Percentiles rank a stretch among this genome's conserved stretches.
Evolutionary conservation across 352 stramenopile species (phyloP).

Genomic region (Plasmopara viticola): DNA sequence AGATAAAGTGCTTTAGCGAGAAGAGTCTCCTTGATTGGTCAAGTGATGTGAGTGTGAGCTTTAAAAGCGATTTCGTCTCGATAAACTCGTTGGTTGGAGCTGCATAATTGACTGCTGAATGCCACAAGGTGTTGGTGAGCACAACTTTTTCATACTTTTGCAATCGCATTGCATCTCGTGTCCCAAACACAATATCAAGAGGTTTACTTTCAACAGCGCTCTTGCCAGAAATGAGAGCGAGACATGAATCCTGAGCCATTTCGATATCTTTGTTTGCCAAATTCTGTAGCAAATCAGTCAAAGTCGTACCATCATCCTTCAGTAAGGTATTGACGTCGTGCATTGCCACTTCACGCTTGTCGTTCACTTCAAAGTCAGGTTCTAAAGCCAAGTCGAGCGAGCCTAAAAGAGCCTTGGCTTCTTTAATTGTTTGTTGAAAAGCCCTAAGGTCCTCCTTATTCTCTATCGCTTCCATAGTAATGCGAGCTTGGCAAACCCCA

Average conservation of each 20-base stretch:
- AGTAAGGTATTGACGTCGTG: slow-evolving; percentile 5
- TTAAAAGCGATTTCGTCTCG: slow-evolving; percentile 16
- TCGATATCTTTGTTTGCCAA: slow-evolving; percentile 1
- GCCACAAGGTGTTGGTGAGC: slow-evolving; percentile 36
- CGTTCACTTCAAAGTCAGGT: slow-evolving; percentile 15
- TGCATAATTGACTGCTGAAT: slow-evolving; percentile 26
- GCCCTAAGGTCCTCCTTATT: slow-evolving; percentile 18
- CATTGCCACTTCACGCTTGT: slow-evolving; percentile 6
- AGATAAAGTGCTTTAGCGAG: slow-evolving; percentile 62
- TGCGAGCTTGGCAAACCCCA: slow-evolving; percentile 3
- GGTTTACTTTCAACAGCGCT: slow-evolving; percentile 2
- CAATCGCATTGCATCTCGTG: slow-evolving; percentile 16
- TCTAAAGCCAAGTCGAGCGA: slow-evolving; percentile 26
- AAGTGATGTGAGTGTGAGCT: slow-evolving; percentile 27
- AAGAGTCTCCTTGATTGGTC: slow-evolving; percentile 47
- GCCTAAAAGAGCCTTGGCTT: slow-evolving; percentile 21
- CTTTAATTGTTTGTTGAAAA: slow-evolving; percentile 25
- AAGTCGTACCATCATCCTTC: slow-evolving; percentile 7
- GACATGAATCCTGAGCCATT: slow-evolving; percentile 1
- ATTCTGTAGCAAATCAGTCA: slow-evolving; percentile 3
- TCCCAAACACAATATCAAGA: slow-evolving; percentile 13
- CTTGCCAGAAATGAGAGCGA: neutral
- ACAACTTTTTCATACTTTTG: slow-evolving; percentile 25
- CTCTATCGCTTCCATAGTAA: slow-evolving; percentile 4
- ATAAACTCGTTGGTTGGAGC: slow-evolving; percentile 7